phyloP scores from a whole-genome alignment of 352 stramenopile species.

The Halophytophthora batemanensis region DNA sequence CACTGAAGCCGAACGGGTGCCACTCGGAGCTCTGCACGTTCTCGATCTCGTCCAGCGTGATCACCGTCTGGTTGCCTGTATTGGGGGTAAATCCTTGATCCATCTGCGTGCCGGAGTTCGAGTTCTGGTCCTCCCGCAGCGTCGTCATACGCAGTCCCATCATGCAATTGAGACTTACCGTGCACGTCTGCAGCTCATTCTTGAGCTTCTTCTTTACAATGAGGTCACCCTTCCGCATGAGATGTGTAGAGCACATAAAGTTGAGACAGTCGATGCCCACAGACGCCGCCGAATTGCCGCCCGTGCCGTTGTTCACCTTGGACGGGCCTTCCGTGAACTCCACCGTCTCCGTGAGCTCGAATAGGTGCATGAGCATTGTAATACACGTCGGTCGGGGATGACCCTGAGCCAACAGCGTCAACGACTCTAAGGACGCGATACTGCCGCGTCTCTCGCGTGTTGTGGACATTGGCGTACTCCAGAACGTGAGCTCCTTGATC shows the following conservation, averaged over 20 bases:
- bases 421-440: constrained; percentile 55
- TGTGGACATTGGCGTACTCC: constrained; percentile 48
- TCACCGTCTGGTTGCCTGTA: constrained; percentile 59
- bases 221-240: constrained; percentile 65
- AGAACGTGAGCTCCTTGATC: constrained; percentile 84
- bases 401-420: constrained; percentile 62
- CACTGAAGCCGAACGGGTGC: constrained; percentile 68
- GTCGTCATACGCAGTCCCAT: constrained; percentile 78
- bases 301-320: constrained; percentile 10
- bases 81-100: constrained; percentile 57
- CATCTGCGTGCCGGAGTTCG: constrained; percentile 15
- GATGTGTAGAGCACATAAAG: constrained; percentile 81
- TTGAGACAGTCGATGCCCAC: constrained; percentile 86
- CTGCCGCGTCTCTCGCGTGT: constrained; percentile 40
- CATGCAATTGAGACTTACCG: constrained; percentile 85
- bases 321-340: constrained; percentile 64
- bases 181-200: constrained; percentile 68
- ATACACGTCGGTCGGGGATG: constrained; percentile 74
- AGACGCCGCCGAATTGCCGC: constrained; percentile 36
- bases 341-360: constrained; percentile 81
- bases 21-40: constrained; percentile 65
- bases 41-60: constrained; percentile 83
- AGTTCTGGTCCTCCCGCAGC: constrained; percentile 42
- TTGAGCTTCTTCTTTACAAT: constrained; percentile 76
- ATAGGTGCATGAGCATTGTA: constrained; percentile 78